Percentiles rank a stretch among this genome's conserved stretches.
phyloP scores from a whole-genome alignment of 2,329 filamentous ascomycete species.

The Neoascochyta sp. region DNA sequence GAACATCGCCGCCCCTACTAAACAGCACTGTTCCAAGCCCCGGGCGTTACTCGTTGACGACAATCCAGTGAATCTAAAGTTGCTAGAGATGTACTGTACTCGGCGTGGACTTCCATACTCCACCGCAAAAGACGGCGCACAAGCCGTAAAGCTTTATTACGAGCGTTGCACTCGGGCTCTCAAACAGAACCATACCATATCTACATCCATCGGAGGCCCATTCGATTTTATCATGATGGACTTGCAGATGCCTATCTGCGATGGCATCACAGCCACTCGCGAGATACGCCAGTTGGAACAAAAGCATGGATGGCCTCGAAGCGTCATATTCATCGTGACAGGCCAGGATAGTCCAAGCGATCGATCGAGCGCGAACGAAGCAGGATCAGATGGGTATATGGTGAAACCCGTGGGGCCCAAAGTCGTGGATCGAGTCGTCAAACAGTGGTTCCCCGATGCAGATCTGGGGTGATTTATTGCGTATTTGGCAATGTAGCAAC shows the following conservation, averaged over 20 bases:
- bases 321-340: constrained; percentile 35
- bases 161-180: constrained; percentile 11
- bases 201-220: constrained; percentile 4
- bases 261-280: constrained; percentile 36
- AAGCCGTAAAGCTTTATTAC: constrained; percentile 39
- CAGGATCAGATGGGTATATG: constrained; percentile 30
- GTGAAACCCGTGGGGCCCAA: constrained; percentile 34
- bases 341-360: constrained; percentile 31
- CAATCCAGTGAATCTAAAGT: constrained; percentile 45
- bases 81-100: constrained; percentile 48
- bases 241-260: constrained; percentile 41
- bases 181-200: constrained; percentile 2
- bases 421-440: constrained; percentile 20
- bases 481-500: too few relatives aligned
- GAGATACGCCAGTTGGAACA: constrained; percentile 35
- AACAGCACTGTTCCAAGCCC: constrained; percentile 11
- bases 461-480: constrained; percentile 9
- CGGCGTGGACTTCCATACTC: constrained; percentile 39
- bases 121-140: constrained; percentile 40
- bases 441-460: constrained; percentile 18
- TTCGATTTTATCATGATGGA: constrained; percentile 42
- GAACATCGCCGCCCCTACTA: background rate
- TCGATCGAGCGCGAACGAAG: constrained; percentile 19
- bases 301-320: constrained; percentile 15
- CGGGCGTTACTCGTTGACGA: constrained; percentile 45